phyloP scores from a whole-genome alignment of 2,329 filamentous ascomycete genomes.

The Nothophoma quercina region DNA sequence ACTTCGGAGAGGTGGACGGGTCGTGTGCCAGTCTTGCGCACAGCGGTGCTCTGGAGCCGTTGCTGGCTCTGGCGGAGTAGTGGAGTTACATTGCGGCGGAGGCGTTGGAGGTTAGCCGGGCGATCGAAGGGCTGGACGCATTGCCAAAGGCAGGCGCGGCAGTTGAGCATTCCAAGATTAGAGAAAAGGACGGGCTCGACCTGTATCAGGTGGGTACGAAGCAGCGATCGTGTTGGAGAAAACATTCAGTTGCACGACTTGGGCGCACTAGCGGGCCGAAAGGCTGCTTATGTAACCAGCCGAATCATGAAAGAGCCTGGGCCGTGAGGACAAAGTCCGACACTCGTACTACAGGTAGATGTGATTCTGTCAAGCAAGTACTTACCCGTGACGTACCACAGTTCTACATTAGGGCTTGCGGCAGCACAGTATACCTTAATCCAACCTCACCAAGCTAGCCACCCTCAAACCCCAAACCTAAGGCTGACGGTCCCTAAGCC shows the following conservation, averaged over 20 bases:
- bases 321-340: not conserved
- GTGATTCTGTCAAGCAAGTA: conserved; percentile 14
- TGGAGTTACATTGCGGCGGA: conserved; percentile 33
- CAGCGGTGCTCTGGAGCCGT: conserved; percentile 19
- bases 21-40: conserved; percentile 15
- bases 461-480: conserved; percentile 2
- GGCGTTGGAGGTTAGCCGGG: conserved; percentile 25
- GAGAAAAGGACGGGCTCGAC: conserved; percentile 22
- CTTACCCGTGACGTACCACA: conserved; percentile 23
- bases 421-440: conserved; percentile 36
- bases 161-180: conserved; percentile 59
- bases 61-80: conserved; percentile 25
- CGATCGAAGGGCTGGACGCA: conserved; percentile 53
- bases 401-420: conserved; percentile 17
- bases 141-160: conserved; percentile 54
- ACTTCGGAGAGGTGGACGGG: conserved; percentile 15
- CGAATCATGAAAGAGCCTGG: not conserved
- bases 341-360: not conserved
- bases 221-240: conserved; percentile 13
- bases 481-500: conserved; percentile 22
- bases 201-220: conserved; percentile 8
- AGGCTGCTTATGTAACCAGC: conserved; percentile 10
- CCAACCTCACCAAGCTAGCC: conserved; percentile 21
- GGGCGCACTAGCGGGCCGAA: conserved; percentile 22
- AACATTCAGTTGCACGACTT: conserved; percentile 23